A percentile compares a stretch with the other conserved stretches of the same genome.
phyloP scores from a whole-genome alignment of 306 rosid species.

The Lagenaria siceraria region DNA sequence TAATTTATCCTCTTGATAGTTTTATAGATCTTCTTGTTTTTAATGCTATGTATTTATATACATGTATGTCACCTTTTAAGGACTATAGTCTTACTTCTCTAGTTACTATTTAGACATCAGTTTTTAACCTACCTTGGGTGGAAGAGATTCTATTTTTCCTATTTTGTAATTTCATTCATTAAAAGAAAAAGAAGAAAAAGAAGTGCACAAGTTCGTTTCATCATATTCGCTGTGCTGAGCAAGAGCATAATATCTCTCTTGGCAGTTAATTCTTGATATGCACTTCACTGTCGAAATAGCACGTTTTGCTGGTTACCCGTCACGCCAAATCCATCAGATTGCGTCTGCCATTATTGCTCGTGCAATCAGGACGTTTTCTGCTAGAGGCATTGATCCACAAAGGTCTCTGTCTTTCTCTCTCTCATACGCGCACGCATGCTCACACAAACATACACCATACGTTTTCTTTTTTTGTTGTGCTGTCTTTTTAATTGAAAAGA shows the following conservation, averaged over 20 bases:
- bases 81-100: too few relatives aligned
- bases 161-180: neutral
- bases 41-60: too few relatives aligned
- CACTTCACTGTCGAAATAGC: constrained; percentile 97
- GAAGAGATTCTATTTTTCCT: too few relatives aligned
- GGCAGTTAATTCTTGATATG: constrained; percentile 93
- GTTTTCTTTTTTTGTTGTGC: neutral
- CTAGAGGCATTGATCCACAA: constrained; percentile 70
- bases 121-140: too few relatives aligned
- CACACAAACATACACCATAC: neutral
- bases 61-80: too few relatives aligned
- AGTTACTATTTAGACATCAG: too few relatives aligned
- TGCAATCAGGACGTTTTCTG: constrained; percentile 78
- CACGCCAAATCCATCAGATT: constrained; percentile 78
- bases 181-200: too few relatives aligned
- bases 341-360: constrained; percentile 90
- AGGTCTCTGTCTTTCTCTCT: constrained; percentile 31
- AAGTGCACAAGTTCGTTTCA: neutral
- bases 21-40: too few relatives aligned
- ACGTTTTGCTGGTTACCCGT: constrained; percentile 80
- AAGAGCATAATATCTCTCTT: constrained; percentile 1
- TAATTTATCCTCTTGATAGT: too few relatives aligned
- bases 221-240: neutral
- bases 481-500: neutral
- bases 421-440: neutral